Percentiles rank a stretch among this genome's conserved stretches.
These are phyloP conservation scores for Exophiala spinifera DNA, from an alignment of 2,329 filamentous ascomycete species.

Conservation along the genomic window DNA sequence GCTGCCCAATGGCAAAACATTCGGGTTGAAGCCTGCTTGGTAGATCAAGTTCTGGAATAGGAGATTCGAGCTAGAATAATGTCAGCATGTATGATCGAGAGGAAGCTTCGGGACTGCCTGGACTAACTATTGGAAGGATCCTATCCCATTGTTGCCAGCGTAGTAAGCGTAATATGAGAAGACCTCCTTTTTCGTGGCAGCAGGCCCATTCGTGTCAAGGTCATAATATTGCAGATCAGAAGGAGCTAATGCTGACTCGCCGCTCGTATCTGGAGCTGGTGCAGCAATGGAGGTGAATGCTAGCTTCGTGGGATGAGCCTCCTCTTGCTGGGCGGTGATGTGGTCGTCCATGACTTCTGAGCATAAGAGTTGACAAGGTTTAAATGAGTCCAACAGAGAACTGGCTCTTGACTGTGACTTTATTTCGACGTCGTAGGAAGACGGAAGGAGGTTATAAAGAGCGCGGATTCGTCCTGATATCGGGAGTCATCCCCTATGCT, in stretches of 20 bases:
- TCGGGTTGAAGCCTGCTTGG: conserved; percentile 40
- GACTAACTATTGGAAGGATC: conserved; percentile 27
- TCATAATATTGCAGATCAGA: conserved; percentile 3
- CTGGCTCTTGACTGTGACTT: conserved; percentile 1
- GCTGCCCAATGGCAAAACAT: conserved; percentile 38
- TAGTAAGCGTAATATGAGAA: conserved; percentile 47
- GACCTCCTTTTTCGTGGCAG: conserved; percentile 39
- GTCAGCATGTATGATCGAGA: conserved; percentile 8
- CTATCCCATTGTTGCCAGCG: conserved; percentile 46
- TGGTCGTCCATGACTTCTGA: conserved; percentile 2
- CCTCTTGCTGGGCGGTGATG: conserved; percentile 2
- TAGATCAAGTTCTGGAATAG: conserved; percentile 35
- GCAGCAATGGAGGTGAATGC: conserved; percentile 5
- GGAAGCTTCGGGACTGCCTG: neutral
- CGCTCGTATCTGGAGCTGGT: conserved; percentile 2
- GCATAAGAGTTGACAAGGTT: neutral
- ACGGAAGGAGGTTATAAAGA: too few relatives aligned
- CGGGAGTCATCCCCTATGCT: neutral
- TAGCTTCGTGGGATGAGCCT: neutral
- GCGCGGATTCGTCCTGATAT: conserved; percentile 1
- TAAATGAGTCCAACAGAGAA: neutral
- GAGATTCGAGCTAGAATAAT: too few relatives aligned
- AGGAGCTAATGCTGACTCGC: conserved; percentile 3
- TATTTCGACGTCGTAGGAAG: conserved; percentile 4
- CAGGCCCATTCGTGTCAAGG: neutral